Percentiles rank a stretch among this genome's conserved stretches.
These are phyloP conservation scores for Chaetothyriales sp. DNA, from an alignment of 2,329 filamentous ascomycete species.

Conservation along the genomic window DNA sequence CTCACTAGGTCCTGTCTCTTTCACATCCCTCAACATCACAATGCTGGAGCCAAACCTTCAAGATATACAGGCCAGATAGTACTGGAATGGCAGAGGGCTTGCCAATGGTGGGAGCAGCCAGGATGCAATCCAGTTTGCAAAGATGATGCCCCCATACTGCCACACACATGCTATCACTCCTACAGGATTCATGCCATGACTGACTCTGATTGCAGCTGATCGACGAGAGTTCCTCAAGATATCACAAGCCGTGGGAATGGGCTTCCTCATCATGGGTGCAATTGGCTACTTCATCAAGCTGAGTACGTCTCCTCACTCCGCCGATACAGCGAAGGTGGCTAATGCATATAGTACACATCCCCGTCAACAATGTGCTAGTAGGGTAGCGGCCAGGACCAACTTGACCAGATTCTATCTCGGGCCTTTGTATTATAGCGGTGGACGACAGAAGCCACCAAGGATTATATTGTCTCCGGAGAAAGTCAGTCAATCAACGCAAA, in stretches of 20 bases:
- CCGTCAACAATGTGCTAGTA: slow-evolving; percentile 36
- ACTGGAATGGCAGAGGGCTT: no score
- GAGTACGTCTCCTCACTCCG: slow-evolving; percentile 28
- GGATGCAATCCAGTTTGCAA: background rate
- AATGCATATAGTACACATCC: slow-evolving; percentile 30
- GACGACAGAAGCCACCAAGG: background rate
- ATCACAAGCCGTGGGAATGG: slow-evolving; percentile 44
- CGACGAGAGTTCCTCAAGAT: slow-evolving; percentile 47
- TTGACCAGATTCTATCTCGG: background rate
- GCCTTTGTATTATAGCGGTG: background rate
- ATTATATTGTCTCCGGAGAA: background rate
- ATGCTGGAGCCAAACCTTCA: background rate
- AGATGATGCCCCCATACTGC: background rate
- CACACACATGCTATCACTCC: background rate
- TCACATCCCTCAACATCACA: background rate
- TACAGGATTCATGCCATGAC: background rate
- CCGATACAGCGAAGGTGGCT: slow-evolving; percentile 2
- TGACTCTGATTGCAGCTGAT: slow-evolving; percentile 30
- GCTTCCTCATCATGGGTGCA: slow-evolving; percentile 45
- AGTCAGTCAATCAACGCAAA: background rate
- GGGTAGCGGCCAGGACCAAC: slow-evolving; percentile 20
- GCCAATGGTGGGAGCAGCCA: background rate
- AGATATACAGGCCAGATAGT: no score
- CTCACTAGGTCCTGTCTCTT: background rate
- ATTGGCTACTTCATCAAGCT: slow-evolving; percentile 47